Conservation (phyloP, 164 flowering plant species). For the Annona cherimola region DNA sequence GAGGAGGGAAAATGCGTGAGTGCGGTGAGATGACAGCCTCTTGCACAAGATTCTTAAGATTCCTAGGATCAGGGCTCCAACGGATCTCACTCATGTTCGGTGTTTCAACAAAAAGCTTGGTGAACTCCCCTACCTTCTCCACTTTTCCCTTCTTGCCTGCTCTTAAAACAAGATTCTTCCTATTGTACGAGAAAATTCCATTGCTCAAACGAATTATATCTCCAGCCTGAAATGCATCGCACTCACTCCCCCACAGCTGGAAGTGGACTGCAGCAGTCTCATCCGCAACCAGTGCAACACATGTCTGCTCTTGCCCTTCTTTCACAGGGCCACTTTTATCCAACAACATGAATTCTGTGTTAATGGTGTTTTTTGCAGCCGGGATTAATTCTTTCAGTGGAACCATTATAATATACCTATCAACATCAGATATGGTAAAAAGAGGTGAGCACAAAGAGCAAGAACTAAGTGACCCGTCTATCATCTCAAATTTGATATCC, state of each 20-base stretch:
- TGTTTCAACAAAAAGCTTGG: slow-evolving; percentile 54
- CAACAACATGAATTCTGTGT: slow-evolving; percentile 56
- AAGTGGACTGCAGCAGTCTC: slow-evolving; percentile 82
- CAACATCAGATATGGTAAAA: background rate
- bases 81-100: slow-evolving; percentile 76
- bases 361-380: slow-evolving; percentile 63
- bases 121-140: slow-evolving; percentile 73
- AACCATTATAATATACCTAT: slow-evolving; percentile 22
- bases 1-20: slow-evolving; percentile 57
- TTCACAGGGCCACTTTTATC: slow-evolving; percentile 41
- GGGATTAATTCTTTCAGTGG: slow-evolving; percentile 56
- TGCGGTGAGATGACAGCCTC: slow-evolving; percentile 42
- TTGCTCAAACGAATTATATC: slow-evolving; percentile 52
- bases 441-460: background rate
- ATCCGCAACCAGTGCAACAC: slow-evolving; percentile 72
- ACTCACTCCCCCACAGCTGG: slow-evolving; percentile 77
- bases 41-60: slow-evolving; percentile 40
- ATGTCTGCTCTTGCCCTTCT: slow-evolving; percentile 41
- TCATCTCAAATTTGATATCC: background rate
- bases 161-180: slow-evolving; percentile 47
- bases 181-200: slow-evolving; percentile 58
- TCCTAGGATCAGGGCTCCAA: slow-evolving; percentile 52
- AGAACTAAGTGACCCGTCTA: background rate
- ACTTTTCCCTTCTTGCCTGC: slow-evolving; percentile 68
- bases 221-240: slow-evolving; percentile 59